Evolutionary conservation across 352 stramenopile species (phyloP).

Genomic region (Albugo candida): DNA sequence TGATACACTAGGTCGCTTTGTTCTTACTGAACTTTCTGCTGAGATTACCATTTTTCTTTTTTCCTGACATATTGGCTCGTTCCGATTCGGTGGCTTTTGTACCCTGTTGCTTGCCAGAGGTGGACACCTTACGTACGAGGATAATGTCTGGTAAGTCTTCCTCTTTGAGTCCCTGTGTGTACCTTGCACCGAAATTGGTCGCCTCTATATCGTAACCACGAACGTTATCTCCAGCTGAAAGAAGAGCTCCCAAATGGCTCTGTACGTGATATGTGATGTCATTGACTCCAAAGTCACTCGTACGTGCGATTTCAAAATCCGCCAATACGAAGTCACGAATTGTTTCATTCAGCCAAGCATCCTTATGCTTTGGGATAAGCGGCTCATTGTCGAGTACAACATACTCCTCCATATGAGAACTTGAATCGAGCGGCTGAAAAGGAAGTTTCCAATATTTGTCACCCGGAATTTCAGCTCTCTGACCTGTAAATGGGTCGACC

Average conservation of each 20-base stretch:
- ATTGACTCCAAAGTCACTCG: slow-evolving; percentile 59
- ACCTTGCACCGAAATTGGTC: slow-evolving; percentile 24
- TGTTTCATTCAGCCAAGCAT: not conserved
- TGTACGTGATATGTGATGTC: slow-evolving; percentile 49
- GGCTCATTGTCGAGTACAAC: slow-evolving; percentile 51
- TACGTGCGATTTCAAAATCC: slow-evolving; percentile 46
- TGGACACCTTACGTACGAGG: slow-evolving; percentile 31
- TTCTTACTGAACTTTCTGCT: too few species aligned
- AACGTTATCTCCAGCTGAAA: slow-evolving; percentile 40
- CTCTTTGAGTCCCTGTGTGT: slow-evolving; percentile 21
- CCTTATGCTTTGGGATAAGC: slow-evolving; percentile 6
- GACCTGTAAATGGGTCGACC: slow-evolving; percentile 31
- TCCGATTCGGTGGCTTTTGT: too few species aligned
- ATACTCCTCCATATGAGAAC: slow-evolving; percentile 39
- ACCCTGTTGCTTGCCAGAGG: too few species aligned
- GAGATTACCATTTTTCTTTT: too few species aligned
- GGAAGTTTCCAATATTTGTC: slow-evolving; percentile 59
- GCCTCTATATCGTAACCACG: slow-evolving; percentile 53
- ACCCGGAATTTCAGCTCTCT: slow-evolving; percentile 25
- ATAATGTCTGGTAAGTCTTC: slow-evolving; percentile 51
- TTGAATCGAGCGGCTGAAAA: slow-evolving; percentile 38
- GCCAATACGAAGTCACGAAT: slow-evolving; percentile 18
- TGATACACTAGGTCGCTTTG: too few species aligned
- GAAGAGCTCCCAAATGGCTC: slow-evolving; percentile 33
- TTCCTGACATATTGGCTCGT: too few species aligned